Conservation (phyloP, 140 eudicot genomes). For the Erigeron philadelphicus region DNA sequence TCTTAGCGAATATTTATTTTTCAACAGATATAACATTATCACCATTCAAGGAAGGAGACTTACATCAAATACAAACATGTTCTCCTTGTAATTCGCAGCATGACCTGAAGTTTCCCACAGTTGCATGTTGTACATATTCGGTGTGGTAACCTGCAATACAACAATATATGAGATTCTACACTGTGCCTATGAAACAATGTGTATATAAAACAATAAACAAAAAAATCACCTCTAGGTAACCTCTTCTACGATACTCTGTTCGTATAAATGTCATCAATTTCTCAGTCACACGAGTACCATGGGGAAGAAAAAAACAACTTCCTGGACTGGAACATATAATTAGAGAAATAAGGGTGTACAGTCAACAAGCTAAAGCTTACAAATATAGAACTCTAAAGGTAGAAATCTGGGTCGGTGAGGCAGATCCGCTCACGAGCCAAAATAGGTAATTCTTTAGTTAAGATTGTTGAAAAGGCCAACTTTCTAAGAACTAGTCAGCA, state of each 20-base stretch:
- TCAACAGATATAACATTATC: not conserved
- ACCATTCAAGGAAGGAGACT: slow-evolving; percentile 15
- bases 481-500: too few species aligned
- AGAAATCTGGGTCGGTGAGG: too few species aligned
- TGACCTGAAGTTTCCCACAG: slow-evolving; percentile 99
- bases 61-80: slow-evolving; percentile 89
- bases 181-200: too few species aligned
- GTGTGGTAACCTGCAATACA: slow-evolving; percentile 60
- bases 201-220: too few species aligned
- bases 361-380: not conserved
- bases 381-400: not conserved
- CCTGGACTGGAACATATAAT: slow-evolving; percentile 62
- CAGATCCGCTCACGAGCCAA: too few species aligned
- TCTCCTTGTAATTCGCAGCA: slow-evolving; percentile 94
- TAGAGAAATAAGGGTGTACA: not conserved
- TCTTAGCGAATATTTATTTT: not conserved
- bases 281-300: slow-evolving; percentile 75
- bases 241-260: slow-evolving; percentile 72
- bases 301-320: slow-evolving; percentile 93
- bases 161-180: not conserved
- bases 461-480: too few species aligned
- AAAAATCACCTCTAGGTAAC: slow-evolving; percentile 46
- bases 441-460: too few species aligned
- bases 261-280: slow-evolving; percentile 68
- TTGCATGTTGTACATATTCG: slow-evolving; percentile 92